Percentiles rank a stretch among this genome's conserved stretches.
Evolutionary conservation across 2,329 filamentous ascomycete genomes (phyloP).

Genomic region (Lasiodiplodia gonubiensis): DNA sequence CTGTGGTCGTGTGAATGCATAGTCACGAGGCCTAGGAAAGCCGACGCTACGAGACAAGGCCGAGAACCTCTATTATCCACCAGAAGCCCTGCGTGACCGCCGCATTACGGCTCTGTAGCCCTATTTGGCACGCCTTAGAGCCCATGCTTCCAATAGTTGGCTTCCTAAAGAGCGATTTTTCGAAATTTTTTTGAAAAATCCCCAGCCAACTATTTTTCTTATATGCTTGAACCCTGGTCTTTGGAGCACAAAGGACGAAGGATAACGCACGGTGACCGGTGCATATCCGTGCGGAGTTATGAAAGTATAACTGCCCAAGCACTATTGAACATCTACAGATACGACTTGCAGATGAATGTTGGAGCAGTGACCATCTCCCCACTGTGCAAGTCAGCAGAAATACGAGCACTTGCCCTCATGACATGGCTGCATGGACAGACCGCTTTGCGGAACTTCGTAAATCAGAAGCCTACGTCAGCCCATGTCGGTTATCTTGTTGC

Average conservation of each 20-base stretch:
- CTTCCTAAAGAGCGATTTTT: background rate
- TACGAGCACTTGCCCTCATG: background rate
- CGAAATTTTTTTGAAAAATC: background rate
- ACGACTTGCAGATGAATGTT: background rate
- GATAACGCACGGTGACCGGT: background rate
- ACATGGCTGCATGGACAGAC: background rate
- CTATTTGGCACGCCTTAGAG: background rate
- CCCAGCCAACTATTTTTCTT: background rate
- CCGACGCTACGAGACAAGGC: background rate
- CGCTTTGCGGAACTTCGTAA: background rate
- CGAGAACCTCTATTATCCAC: background rate
- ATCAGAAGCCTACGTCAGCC: background rate
- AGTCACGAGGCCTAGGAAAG: background rate
- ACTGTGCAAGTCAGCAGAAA: background rate
- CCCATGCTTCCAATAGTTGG: background rate
- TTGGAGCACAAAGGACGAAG: background rate
- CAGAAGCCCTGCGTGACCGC: background rate
- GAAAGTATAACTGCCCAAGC: background rate
- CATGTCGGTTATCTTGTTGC: background rate
- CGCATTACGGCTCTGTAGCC: background rate
- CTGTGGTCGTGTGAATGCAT: background rate
- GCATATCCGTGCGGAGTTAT: background rate
- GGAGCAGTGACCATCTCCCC: background rate
- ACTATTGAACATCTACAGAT: background rate
- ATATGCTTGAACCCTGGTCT: background rate